Evolutionary conservation across 805 yeast species (phyloP).

Genomic region (Candida hispaniensis): DNA sequence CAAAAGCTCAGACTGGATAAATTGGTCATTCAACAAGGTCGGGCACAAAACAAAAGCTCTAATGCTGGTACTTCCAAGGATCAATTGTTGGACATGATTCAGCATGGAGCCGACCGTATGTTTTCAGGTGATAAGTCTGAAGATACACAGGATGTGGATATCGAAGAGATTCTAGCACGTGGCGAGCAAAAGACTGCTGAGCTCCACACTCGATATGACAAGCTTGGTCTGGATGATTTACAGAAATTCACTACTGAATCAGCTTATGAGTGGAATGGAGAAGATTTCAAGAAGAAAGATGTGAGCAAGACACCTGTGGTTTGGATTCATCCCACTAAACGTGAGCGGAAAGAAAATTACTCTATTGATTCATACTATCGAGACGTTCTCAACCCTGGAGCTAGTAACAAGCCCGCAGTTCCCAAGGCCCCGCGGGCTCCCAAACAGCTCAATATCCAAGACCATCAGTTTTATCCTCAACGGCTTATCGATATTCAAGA

Average conservation of each 20-base stretch:
- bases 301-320: slow-evolving; percentile 33
- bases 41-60: slow-evolving; percentile 27
- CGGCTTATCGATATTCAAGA: slow-evolving; percentile 65
- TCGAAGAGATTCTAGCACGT: slow-evolving; percentile 65
- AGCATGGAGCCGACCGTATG: slow-evolving; percentile 87
- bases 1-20: slow-evolving; percentile 89
- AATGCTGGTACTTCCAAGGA: slow-evolving; percentile 42
- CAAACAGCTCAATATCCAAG: slow-evolving; percentile 65
- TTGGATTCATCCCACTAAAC: slow-evolving; percentile 78
- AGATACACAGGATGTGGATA: slow-evolving; percentile 27
- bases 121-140: slow-evolving; percentile 34
- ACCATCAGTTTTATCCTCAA: slow-evolving; percentile 79
- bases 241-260: slow-evolving; percentile 81
- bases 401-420: slow-evolving; percentile 23
- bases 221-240: slow-evolving; percentile 81
- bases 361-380: slow-evolving; percentile 80
- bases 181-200: slow-evolving; percentile 77
- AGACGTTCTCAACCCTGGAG: slow-evolving; percentile 61
- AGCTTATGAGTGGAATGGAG: slow-evolving; percentile 97
- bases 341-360: slow-evolving; percentile 49
- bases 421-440: slow-evolving; percentile 69
- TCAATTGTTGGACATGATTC: slow-evolving; percentile 87
- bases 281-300: slow-evolving; percentile 54
- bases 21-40: slow-evolving; percentile 87
- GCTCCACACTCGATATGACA: slow-evolving; percentile 70